phyloP scores from a whole-genome alignment of 176 grass and related monocot genomes.

The Aegilops sharonensis region DNA sequence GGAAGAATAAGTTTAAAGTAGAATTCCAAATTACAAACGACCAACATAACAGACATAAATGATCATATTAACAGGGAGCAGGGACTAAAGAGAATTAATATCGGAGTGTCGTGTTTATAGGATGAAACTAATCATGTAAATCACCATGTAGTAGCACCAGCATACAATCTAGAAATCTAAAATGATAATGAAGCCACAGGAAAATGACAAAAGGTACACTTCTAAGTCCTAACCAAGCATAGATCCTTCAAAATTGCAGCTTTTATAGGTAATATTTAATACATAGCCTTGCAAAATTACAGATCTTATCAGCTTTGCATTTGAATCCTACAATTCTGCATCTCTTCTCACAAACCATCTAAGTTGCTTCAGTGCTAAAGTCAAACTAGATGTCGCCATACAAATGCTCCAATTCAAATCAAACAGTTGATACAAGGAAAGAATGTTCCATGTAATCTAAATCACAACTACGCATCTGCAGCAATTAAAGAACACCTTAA shows the following conservation, averaged over 20 bases:
- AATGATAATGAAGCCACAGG: background rate
- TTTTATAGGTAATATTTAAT: background rate
- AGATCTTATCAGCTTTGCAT: slow-evolving; percentile 5
- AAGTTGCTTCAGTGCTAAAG: background rate
- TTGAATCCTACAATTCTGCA: background rate
- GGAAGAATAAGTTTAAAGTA: slow-evolving; percentile 37
- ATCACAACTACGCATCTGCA: background rate
- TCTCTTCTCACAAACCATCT: background rate
- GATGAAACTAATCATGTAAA: background rate
- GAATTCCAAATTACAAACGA: background rate
- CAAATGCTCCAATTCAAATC: slow-evolving; percentile 2
- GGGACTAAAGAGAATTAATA: slow-evolving; percentile 1
- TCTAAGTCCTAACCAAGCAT: background rate
- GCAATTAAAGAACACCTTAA: background rate
- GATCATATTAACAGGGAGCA: background rate
- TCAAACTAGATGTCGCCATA: background rate
- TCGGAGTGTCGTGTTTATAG: background rate
- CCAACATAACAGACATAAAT: slow-evolving; percentile 10
- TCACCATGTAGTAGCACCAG: background rate
- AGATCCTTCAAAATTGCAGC: background rate
- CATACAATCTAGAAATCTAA: background rate
- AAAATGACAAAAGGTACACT: background rate
- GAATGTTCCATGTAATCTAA: background rate
- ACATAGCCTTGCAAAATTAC: background rate
- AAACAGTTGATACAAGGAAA: background rate